Base-by-base conservation (phyloP, 805 yeast species). In the Yarrowia sp. region DNA sequence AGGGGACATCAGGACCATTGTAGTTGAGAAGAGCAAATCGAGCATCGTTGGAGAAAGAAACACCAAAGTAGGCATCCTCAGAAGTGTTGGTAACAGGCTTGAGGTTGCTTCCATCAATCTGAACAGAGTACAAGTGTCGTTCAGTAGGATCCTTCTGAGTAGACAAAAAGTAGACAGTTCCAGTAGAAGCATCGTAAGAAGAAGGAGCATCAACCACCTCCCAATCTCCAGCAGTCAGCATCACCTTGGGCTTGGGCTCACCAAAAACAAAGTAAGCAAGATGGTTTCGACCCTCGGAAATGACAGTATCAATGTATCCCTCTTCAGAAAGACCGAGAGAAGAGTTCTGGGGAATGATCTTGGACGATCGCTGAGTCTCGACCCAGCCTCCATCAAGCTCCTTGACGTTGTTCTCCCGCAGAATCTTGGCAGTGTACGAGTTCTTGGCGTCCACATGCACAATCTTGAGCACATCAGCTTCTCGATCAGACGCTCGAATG, bases 181-280 rank as follows among this genome's bases (percentile, higher is more conserved):
- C 86, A 11, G 78, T 73, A 44, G 83, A 79, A 67, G 75, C 78
- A 39, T 76, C 75, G 3, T 75, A 70, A 0, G 87, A 82, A 1
- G 87, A 78, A 1, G 88, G 85, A 1, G 90, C 92, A 67, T 80
- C 82, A 32, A 84, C 88, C n/a, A 95, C 96, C 74, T 95, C 99
- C 96, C 97, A 95, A 0, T 82, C 76, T 7, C 99, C 99, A 3
- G 75, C 66, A 1, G 95, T 89, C 53, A 96, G 80, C 22, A 88
- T 73, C 2, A 70, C 71, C 53, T 69, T 69, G 3, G 90, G 90
- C 14, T 76, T 74, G 0, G 84, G 67, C 5, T 87, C 74, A 31
- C 81, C 79, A 1, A 91, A 84, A 5, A 96, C 95, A 73, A 85
- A 95, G 74, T 88, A 92, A 0, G 92, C 98, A 68, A 95, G 78